These are phyloP conservation scores for Candida gorgasii DNA, from an alignment of 805 yeast genomes.

Conservation along the genomic window DNA sequence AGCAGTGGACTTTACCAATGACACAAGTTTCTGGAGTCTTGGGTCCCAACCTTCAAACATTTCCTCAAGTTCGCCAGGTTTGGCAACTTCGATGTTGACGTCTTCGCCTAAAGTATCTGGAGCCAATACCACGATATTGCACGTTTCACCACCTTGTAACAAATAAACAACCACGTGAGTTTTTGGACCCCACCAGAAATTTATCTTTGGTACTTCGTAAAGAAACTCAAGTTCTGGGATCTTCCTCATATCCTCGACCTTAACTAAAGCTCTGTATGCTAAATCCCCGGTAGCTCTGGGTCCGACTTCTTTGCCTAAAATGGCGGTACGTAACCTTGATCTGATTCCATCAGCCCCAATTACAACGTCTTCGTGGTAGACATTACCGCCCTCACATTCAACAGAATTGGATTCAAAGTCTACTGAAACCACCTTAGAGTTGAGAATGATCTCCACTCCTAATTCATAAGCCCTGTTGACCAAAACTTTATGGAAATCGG, in stretches of 20 bases:
- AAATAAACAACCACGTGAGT: conserved; percentile 29
- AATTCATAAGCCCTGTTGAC: conserved; percentile 21
- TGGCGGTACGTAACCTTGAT: conserved; percentile 20
- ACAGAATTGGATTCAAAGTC: conserved; percentile 21
- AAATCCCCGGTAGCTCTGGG: conserved; percentile 28
- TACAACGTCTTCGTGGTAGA: conserved; percentile 22
- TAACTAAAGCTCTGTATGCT: conserved; percentile 26
- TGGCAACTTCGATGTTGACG: conserved; percentile 19
- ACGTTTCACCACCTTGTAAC: conserved; percentile 25
- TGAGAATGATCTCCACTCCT: conserved; percentile 20
- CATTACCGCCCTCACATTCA: conserved; percentile 18
- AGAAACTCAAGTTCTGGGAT: conserved; percentile 21
- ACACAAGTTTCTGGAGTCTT: conserved; percentile 19
- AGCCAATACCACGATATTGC: conserved; percentile 28
- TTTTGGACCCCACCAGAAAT: conserved; percentile 33
- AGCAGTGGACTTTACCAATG: conserved; percentile 19
- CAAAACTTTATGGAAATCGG: conserved; percentile 25
- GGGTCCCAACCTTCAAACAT: conserved; percentile 32
- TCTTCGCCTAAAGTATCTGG: conserved; percentile 28
- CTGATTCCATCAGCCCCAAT: conserved; percentile 29
- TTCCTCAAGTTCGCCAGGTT: conserved; percentile 22
- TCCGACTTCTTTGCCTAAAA: conserved; percentile 23
- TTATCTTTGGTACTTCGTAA: conserved; percentile 23
- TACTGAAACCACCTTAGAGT: conserved; percentile 16
- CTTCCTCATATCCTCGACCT: conserved; percentile 17